Base-by-base conservation (phyloP, 192 early-diverging fungal genomes). In the Dispira parvispora region DNA sequence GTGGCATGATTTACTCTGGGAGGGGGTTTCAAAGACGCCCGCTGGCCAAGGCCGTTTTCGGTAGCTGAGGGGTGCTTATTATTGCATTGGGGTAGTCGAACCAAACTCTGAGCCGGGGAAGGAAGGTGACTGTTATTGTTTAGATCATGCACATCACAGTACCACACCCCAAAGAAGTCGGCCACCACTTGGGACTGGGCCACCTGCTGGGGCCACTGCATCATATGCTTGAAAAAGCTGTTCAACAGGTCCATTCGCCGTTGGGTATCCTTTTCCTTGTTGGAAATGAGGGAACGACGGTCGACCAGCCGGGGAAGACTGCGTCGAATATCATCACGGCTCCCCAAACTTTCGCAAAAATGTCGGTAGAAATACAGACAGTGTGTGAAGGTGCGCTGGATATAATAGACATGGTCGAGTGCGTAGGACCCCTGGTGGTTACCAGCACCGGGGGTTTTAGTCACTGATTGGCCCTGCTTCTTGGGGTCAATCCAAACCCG, bases 331-430 rank as follows among this genome's bases (percentile, higher is more conserved):
- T 60, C 57, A 11, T 18, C 21, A 43, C 57, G 57, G 13, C 42
- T 43, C 16, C 38, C 57, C 4, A 60, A 42, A 18, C 43, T 43
- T 42, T 60, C 57, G 57, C 32, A 16, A 27, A 60, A 60, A 43
- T 60, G 57, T 1, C 42, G 26, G 38, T 42, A 27, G 21, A 60
- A 60, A 13, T 42, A 18, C 32, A 60, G 16, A 42, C 32, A 60
- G 57, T 60, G 57, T 28, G 57, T 60, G 57, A 60, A 60, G 14
- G 57, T 60, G 57, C 57, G 57, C 57, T 60, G 57, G 13, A 60
- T 43, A 21, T 43, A 60, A 43, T 60, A 60, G 38, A 60, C 57
- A 21, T 28, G 18, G 16, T 60, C 57, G 32, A 43, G 32, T 13
- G 18, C 21, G 14, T n/a, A 10, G 14, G 26, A 14, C 14, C 16